phyloP scores from a whole-genome alignment of 768 basidiomycete genomes.

The Clitopilus hobsonii region DNA sequence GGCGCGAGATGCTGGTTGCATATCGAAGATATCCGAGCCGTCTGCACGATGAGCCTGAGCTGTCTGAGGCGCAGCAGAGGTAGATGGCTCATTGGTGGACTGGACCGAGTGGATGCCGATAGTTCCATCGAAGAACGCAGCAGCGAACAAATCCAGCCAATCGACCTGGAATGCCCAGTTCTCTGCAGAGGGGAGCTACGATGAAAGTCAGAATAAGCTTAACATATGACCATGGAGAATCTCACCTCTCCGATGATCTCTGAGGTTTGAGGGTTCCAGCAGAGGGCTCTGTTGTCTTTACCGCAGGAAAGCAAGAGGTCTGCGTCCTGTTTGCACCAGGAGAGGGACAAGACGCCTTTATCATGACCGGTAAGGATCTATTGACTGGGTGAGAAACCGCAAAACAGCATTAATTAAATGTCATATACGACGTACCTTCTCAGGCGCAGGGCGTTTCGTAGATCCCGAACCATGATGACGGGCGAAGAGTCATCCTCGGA shows the following conservation, averaged over 20 bases:
- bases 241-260: constrained; percentile 89
- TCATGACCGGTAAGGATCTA: constrained; percentile 96
- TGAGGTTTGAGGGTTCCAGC: constrained; percentile 92
- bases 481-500: constrained; percentile 96
- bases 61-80: constrained; percentile 28
- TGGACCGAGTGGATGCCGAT: constrained; percentile 92
- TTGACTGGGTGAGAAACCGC: constrained; percentile 3
- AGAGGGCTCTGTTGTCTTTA: constrained; percentile 92
- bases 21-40: constrained; percentile 78
- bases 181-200: constrained; percentile 76
- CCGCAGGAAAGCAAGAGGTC: constrained; percentile 92
- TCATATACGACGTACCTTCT: constrained; percentile 58
- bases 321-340: constrained; percentile 95
- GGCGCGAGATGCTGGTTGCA: constrained; percentile 46
- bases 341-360: constrained; percentile 91
- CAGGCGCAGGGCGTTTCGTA: constrained; percentile 96
- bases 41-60: constrained; percentile 44
- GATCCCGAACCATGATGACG: constrained; percentile 97
- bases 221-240: no score
- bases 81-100: constrained; percentile 61
- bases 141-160: constrained; percentile 87
- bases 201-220: no score
- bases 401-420: constrained; percentile 3
- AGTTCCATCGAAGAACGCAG: constrained; percentile 93
- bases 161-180: constrained; percentile 99